phyloP scores from a whole-genome alignment of 176 grass and related monocot species.

The Musa itinerans region DNA sequence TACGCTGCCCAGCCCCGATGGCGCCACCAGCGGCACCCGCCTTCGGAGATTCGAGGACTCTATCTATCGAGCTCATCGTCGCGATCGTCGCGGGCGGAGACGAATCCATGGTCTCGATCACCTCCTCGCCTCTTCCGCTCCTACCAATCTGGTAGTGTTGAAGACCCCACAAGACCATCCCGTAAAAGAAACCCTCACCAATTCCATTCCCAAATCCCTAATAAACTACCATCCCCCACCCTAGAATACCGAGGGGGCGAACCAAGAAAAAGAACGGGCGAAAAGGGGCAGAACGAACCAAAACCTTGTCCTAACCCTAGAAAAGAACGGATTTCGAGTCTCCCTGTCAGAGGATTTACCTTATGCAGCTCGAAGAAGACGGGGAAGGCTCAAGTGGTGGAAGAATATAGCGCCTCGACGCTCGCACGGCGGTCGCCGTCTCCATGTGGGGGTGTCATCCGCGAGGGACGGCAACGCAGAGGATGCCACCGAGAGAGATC shows the following conservation, averaged over 20 bases:
- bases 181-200: slow-evolving; percentile 1
- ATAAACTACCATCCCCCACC: not conserved
- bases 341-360: not conserved
- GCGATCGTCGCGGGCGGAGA: slow-evolving; percentile 55
- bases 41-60: not conserved
- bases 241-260: not conserved
- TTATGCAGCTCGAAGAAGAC: not conserved
- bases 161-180: slow-evolving; percentile 2
- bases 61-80: slow-evolving; percentile 29
- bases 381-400: not conserved
- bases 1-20: not conserved
- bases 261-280: not conserved
- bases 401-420: not conserved
- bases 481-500: not conserved
- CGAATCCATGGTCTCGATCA: slow-evolving; percentile 19
- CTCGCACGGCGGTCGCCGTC: not conserved
- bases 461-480: not conserved
- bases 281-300: not conserved
- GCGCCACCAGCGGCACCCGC: not conserved
- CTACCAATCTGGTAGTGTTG: not conserved
- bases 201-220: not conserved
- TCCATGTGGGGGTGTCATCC: not conserved
- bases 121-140: not conserved
- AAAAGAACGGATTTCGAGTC: not conserved
- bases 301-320: not conserved